Evolutionary conservation across 306 rosid species (phyloP).

Genomic region (Gillenia trifoliata): DNA sequence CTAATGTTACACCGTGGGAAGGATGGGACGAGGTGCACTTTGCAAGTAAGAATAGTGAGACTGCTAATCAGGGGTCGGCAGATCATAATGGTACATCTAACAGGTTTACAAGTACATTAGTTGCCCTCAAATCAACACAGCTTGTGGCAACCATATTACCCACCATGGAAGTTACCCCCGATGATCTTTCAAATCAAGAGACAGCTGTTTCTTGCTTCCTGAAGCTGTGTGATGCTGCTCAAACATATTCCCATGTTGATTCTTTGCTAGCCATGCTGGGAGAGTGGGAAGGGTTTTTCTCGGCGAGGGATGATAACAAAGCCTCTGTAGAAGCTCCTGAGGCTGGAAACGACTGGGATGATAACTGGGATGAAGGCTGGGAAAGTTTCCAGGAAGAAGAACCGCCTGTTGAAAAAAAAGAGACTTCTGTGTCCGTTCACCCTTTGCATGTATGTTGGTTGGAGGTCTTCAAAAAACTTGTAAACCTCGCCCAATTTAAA

Average conservation of each 20-base stretch:
- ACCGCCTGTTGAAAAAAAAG: slow-evolving; percentile 43
- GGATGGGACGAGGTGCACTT: slow-evolving; percentile 73
- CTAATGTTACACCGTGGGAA: slow-evolving; percentile 77
- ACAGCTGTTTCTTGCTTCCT: slow-evolving; percentile 77
- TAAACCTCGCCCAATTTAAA: slow-evolving; percentile 42
- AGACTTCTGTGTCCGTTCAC: slow-evolving; percentile 39
- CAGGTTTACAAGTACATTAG: slow-evolving; percentile 81
- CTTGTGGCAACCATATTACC: slow-evolving; percentile 71
- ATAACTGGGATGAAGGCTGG: slow-evolving; percentile 98
- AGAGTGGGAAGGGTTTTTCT: slow-evolving; percentile 91
- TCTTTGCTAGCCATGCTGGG: slow-evolving; percentile 63
- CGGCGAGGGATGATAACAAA: slow-evolving; percentile 34
- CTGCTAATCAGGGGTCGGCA: slow-evolving; percentile 35
- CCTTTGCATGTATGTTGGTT: slow-evolving; percentile 84
- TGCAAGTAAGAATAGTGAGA: slow-evolving; percentile 41
- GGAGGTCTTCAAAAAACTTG: slow-evolving; percentile 62
- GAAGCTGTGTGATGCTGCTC: slow-evolving; percentile 59
- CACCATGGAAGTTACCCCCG: slow-evolving; percentile 62
- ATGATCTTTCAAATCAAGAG: slow-evolving; percentile 56
- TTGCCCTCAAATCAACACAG: slow-evolving; percentile 91
- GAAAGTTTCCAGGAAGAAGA: slow-evolving; percentile 83
- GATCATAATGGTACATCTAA: slow-evolving; percentile 61
- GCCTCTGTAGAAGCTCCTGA: slow-evolving; percentile 47
- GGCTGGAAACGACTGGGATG: slow-evolving; percentile 77
- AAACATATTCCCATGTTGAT: slow-evolving; percentile 51